Evolutionary conservation across 352 stramenopile species (phyloP), one percentile per base, ranked within the genome.

Genomic region (Phytophthora multivora): DNA sequence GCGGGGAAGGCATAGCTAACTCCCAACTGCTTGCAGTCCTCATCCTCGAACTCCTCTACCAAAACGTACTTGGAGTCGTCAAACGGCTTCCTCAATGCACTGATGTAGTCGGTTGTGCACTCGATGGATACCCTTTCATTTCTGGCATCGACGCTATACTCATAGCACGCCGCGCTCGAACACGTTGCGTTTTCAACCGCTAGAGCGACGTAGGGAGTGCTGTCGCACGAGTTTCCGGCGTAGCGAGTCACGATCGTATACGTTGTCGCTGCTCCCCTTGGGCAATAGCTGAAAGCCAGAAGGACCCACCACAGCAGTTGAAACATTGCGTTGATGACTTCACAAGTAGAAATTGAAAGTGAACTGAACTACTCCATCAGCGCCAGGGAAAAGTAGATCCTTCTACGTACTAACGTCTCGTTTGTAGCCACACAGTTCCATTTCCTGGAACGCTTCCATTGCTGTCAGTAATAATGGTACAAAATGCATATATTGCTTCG

Each of bases 41-140:
- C 35, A 18, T 11, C 35, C 12, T 40, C 15, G 13, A 40, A 40
- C 5, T 18, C 4, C 1, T 18, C 35, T 13, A 18, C 4, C 12
- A 55, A 15, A 31, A 46, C 43, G 60, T 66, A 23, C 41, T 23
- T 15, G 48, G 63, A 1, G 63, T 41, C 13, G 53, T 53, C 9
- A 70, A 55, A 55, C 3, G 18, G 16, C 9, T 35, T n/a, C 28
- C 48, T 51, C 16, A 79, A 48, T n/a, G 39, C 41, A 50, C 78
- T 77, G 59, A 79, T 40, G 35, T 10, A 77, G 25, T 36, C 60
- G 15, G 9, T 66, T 43, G 52, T 70, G 71, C 5, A 35, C 13
- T 10, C 69, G 62, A 25, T 13, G 18, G 40, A 47, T 5, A 47
- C 7, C 40, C 13, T 30, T n/a, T 47, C 40, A 16, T 10, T 30